Evolutionary conservation across 163 green algal species (phyloP), one percentile per base, ranked within the genome.

Genomic region (Scenedesmus sp.): DNA sequence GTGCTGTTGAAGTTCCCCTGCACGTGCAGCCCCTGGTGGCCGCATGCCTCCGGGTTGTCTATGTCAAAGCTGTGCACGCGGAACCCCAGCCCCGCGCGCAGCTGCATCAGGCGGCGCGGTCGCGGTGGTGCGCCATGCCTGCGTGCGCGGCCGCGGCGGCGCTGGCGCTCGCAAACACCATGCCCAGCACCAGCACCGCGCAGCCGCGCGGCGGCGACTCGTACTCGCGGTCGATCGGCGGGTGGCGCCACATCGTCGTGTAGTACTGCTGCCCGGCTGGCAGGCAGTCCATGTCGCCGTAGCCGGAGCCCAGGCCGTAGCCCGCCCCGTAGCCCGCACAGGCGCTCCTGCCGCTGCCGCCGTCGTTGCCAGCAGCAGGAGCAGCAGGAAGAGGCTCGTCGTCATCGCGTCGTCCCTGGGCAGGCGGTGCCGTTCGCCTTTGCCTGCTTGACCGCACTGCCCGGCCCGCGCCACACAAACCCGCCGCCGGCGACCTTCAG

Each of bases 1-100:
- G n/a, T 53, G 30, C 70, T 90, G 72, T 90, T 90, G 72, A 90
- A 90, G 72, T 90, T 90, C 6, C 85, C 85, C 65, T 76, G 85
- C 13, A 88, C 68, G 24, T 88, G 83, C 40, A 81, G 42, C 18
- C 83, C 83, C 24, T 35, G 46, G 18, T 88, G 56, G 7, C 56
- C 83, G 1, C 35, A 33, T 2, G 37, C 3, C 24, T 81, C 83
- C 3, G n/a, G 24, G 24, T 88, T 56, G 30, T 88, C 83, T 16
- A 59, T 22, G 24, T 88, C 83, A 88, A 88, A 88, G 83, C 59
- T 88, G 59, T 88, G 68, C 13, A 40, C 22, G 15, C 20, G 30
- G 83, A 81, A 88, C 40, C 59, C 59, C 33, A 88, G n/a, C 22
- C 59, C 56, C 40, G 76, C 35, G n/a, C 61, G 70, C 46, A 90